These are phyloP conservation scores for Porphyridium purpureum DNA, from an alignment of 23 red algal species.

Conservation along the genomic window DNA sequence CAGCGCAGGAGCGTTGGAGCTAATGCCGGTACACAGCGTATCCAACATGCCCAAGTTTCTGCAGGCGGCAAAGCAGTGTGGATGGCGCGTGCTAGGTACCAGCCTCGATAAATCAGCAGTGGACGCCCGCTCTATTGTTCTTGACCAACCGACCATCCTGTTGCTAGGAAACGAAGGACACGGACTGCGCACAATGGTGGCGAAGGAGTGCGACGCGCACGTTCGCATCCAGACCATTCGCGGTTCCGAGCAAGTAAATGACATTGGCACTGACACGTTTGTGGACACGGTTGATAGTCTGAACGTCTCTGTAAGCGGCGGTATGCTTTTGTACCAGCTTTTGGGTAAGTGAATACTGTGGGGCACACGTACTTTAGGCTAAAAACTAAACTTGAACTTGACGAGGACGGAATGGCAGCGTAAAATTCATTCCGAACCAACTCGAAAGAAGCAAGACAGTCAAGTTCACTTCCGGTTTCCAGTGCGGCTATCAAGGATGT, in stretches of 20 bases:
- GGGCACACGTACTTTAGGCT: too few species aligned
- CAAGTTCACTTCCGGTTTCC: too few species aligned
- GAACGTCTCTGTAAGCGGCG: slow-evolving; percentile 83
- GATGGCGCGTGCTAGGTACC: slow-evolving; percentile 70
- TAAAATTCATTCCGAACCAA: too few species aligned
- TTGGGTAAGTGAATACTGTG: slow-evolving; percentile 18
- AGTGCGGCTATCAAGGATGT: too few species aligned
- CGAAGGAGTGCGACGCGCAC: slow-evolving; percentile 28
- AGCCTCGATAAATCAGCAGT: slow-evolving; percentile 12
- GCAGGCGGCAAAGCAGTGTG: slow-evolving; percentile 5
- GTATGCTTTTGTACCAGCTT: slow-evolving; percentile 58
- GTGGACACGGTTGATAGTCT: slow-evolving; percentile 49
- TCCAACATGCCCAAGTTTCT: slow-evolving; percentile 50
- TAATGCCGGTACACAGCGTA: slow-evolving; percentile 31
- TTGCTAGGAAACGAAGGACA: slow-evolving; percentile 83
- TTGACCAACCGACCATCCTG: slow-evolving; percentile 39
- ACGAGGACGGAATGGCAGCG: too few species aligned
- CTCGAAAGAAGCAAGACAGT: too few species aligned
- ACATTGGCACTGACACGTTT: slow-evolving; percentile 4
- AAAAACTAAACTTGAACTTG: too few species aligned
- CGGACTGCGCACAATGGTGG: slow-evolving; percentile 73
- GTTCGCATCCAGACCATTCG: slow-evolving; percentile 54
- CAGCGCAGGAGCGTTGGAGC: slow-evolving; percentile 74
- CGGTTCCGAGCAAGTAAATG: too few species aligned
- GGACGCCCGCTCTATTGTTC: slow-evolving; percentile 5